phyloP scores from a whole-genome alignment of 495 filamentous ascomycete species.

The Penicillium maclennaniae region DNA sequence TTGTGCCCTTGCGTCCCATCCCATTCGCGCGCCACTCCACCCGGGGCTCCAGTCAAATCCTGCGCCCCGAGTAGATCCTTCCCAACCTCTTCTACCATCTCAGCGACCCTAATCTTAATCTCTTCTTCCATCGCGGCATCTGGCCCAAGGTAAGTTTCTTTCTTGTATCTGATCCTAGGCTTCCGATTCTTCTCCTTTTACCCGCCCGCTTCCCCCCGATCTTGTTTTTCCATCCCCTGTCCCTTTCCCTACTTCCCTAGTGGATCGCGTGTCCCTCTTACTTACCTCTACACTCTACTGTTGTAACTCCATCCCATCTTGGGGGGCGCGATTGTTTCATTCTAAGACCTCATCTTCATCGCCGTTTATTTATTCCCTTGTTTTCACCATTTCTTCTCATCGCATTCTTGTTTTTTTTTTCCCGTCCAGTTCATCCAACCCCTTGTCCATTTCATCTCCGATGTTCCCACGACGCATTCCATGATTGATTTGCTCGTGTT shows the following conservation, averaged over 20 bases:
- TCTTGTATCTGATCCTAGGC: neutral
- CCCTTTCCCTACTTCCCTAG: neutral
- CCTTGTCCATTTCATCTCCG: neutral
- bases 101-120: neutral
- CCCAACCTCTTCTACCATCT: neutral
- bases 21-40: slow-evolving; percentile 1
- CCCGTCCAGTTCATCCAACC: neutral
- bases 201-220: neutral
- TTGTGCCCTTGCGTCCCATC: slow-evolving; percentile 2
- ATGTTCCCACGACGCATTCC: neutral
- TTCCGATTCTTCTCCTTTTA: neutral
- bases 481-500: neutral
- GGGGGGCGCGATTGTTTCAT: neutral
- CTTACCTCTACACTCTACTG: neutral
- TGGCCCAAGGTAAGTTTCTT: neutral
- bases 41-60: slow-evolving; percentile 13
- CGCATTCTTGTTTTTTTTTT: slow-evolving; percentile 4
- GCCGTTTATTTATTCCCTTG: neutral
- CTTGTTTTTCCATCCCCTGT: neutral
- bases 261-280: neutral
- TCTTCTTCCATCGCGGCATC: neutral
- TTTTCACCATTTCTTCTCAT: neutral
- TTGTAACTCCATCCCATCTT: neutral
- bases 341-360: neutral
- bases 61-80: slow-evolving; percentile 16